A percentile compares a stretch with the other conserved stretches of the same genome.
These are phyloP conservation scores for Chlorophyllum brunneum DNA, from an alignment of 768 basidiomycete species.

Conservation along the genomic window DNA sequence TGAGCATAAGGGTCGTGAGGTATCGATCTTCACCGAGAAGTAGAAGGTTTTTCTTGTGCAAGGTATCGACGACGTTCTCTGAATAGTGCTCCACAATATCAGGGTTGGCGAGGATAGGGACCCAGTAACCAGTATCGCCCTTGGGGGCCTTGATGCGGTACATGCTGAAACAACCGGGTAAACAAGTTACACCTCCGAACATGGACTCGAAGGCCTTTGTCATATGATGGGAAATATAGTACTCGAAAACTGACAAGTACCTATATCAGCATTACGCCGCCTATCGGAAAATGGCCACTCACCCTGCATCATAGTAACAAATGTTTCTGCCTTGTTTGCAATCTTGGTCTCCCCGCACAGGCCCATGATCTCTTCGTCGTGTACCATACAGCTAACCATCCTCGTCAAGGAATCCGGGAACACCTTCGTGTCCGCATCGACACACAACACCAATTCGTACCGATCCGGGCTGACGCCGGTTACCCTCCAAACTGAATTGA, in stretches of 20 bases:
- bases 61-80: slow-evolving; percentile 97
- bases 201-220: slow-evolving; percentile 99
- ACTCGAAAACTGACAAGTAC: slow-evolving; percentile 81
- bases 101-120: slow-evolving; percentile 96
- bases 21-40: slow-evolving; percentile 99
- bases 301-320: slow-evolving; percentile 99
- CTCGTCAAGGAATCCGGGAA: slow-evolving; percentile 97
- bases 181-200: slow-evolving; percentile 99
- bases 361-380: slow-evolving; percentile 98
- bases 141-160: slow-evolving; percentile 99
- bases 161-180: slow-evolving; percentile 99
- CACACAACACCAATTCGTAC: slow-evolving; percentile 93
- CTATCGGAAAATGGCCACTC: slow-evolving; percentile 24
- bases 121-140: slow-evolving; percentile 94
- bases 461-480: slow-evolving; percentile 95
- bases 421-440: slow-evolving; percentile 97
- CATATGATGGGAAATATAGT: slow-evolving; percentile 99
- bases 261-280: slow-evolving; percentile 12
- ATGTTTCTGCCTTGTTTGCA: slow-evolving; percentile 97
- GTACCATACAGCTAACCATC: slow-evolving; percentile 95
- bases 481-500: slow-evolving; percentile 95
- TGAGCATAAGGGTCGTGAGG: slow-evolving; percentile 93
- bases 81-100: slow-evolving; percentile 99
- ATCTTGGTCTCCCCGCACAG: slow-evolving; percentile 99
- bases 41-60: slow-evolving; percentile 98